Base-by-base conservation (phyloP, 2,329 filamentous ascomycete species). In the Ophiocordyceps australis region DNA sequence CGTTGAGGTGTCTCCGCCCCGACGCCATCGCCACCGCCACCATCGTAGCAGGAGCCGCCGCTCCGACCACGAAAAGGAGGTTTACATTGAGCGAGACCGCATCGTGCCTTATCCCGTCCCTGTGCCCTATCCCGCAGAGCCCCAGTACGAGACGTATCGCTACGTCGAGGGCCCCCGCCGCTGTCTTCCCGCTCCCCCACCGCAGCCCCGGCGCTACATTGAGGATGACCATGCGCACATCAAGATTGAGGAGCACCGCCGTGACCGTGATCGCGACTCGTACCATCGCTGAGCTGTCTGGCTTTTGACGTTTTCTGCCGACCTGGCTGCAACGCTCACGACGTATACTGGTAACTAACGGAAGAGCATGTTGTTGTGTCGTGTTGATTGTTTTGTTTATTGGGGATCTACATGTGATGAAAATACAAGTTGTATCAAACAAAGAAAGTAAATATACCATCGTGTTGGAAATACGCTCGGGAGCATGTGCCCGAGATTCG, bases 81-180 rank as follows among this genome's bases (percentile, higher is more conserved):
- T 63, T 25, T 52, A 59, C 38, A 54, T 67, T 32, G 61, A 67
- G 45, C 52, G 62, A 15, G 63, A 68, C 38, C 49, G 51, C 26
- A 35, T 59, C 24, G 47, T 64, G 11, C 59, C 55, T 19, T 41
- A 55, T 7, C 56, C 52, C 12, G 49, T 57, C 5, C 52, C 50
- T 1, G 50, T 54, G 12, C n/a, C n/a, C n/a, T n/a, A n/a, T n/a
- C 47, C 45, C 25, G 41, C 42, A 16, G 50, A 49, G 35, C 48
- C 48, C 19, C 37, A 43, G 31, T 56, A 55, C 32, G 61, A 63
- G 20, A 59, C 59, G 17, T 67, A 50, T 37, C 58, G 63, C 6
- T 65, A 66, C 35, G 52, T 67, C 25, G 59, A 66, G 30, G 59
- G 55, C 1, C 54, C 59, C 15, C 46, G 55, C 26, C 44, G 53